Base-by-base conservation (phyloP, 2,329 filamentous ascomycete genomes). In the Ophiostoma novo-ulmi region DNA sequence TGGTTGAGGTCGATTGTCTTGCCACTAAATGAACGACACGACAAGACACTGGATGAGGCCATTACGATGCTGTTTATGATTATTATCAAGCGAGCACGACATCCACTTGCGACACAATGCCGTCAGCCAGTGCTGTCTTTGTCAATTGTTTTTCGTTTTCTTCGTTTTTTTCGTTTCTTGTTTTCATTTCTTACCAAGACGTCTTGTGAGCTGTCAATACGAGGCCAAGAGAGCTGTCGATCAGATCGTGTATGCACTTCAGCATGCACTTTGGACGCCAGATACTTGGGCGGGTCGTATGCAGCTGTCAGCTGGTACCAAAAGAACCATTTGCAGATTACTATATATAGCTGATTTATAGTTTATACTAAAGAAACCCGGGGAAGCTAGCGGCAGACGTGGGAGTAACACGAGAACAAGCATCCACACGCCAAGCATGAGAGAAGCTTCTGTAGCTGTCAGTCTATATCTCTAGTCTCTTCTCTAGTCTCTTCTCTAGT, bases 271-370 rank as follows among this genome's bases (percentile, higher is more conserved):
- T 20, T 20, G 17, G 44, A 48, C 44, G 17, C n/a, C 44, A 48
- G 44, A 48, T n/a, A 20, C 44, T 20, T n/a, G 5, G 7, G 17
- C 5, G 17, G 44, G 17, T 48, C 44, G 44, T 48, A 20, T 48
- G 44, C 44, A 48, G 44, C 44, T 48, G 44, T 48, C 44, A 48
- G 44, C 17, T 48, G 44, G 17, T n/a, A 20, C 20, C 44, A 48
- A 20, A 48, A n/a, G 44, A 0, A 48, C 44, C 44, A n/a, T 20
- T 5, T 48, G n/a, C n/a, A 48, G 38, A 39, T n/a, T 48, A 20
- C 44, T 48, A 48, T 48, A 48, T 48, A 48, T 48, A 48, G 44
- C 44, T 20, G 44, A 64, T 38, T 31, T 35, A 64, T 64, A 38
- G 61, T 38, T 38, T 48, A 10, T 48, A 20, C 44, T 48, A 48